These are phyloP conservation scores for Mycena albidolilacea DNA, from an alignment of 768 basidiomycete species.

Conservation along the genomic window DNA sequence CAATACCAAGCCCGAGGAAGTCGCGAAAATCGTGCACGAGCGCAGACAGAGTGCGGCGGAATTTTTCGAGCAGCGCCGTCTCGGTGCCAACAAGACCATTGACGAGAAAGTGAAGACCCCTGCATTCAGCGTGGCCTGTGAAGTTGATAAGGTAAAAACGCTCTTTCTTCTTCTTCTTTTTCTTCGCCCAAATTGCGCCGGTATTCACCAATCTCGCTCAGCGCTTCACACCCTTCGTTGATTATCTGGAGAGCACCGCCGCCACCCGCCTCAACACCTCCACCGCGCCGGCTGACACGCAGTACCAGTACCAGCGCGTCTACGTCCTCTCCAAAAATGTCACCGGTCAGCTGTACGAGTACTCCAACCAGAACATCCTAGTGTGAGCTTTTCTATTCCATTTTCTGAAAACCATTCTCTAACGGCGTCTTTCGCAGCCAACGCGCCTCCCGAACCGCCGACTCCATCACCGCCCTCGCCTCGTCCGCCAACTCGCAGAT, in stretches of 20 bases:
- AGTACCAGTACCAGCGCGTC: slow-evolving; percentile 87
- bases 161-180: slow-evolving; percentile 33
- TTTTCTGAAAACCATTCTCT: slow-evolving; percentile 6
- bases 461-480: slow-evolving; percentile 72
- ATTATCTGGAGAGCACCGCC: slow-evolving; percentile 72
- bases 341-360: slow-evolving; percentile 72
- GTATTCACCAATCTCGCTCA: slow-evolving; percentile 44
- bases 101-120: slow-evolving; percentile 77
- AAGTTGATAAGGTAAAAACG: slow-evolving; percentile 76
- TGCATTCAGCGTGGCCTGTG: slow-evolving; percentile 73
- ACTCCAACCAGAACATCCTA: slow-evolving; percentile 76
- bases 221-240: slow-evolving; percentile 82
- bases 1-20: slow-evolving; percentile 80
- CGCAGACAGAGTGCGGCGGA: slow-evolving; percentile 68
- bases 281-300: slow-evolving; percentile 64
- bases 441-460: slow-evolving; percentile 78
- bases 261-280: slow-evolving; percentile 64
- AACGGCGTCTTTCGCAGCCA: slow-evolving; percentile 59
- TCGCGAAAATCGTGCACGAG: slow-evolving; percentile 71
- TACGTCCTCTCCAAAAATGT: slow-evolving; percentile 75
- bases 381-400: slow-evolving; percentile 62
- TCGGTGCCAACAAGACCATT: slow-evolving; percentile 71
- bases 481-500: slow-evolving; percentile 69
- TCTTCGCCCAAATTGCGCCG: slow-evolving; percentile 34
- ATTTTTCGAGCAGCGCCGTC: slow-evolving; percentile 51